Evolutionary conservation across 2,329 filamentous ascomycete genomes (phyloP), one percentile per base, ranked within the genome.

Genomic region (Phaeophleospora eucalypticola): DNA sequence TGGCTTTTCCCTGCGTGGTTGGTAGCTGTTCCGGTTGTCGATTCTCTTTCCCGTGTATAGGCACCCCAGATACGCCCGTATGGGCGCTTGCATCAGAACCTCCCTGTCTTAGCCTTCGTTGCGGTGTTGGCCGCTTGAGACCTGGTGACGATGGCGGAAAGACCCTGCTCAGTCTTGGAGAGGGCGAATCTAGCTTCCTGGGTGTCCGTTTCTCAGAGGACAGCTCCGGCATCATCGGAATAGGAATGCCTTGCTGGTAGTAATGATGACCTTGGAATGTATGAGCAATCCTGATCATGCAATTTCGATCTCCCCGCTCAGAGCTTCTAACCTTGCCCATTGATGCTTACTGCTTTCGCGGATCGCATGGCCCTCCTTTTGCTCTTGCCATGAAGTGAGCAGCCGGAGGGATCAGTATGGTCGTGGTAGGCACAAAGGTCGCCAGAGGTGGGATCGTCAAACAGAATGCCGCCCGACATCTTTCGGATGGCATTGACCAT

Each of bases 401-500:
- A 57, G 4, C 52, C 48, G 10, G 47, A 48, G 12, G 41, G 45
- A 46, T 70, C 68, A 9, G 67, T 60, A 52, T 79, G 75, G 53
- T 78, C 74, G 53, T 79, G 76, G 53, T 75, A 78, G 6, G 66
- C 64, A 58, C 74, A 78, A 10, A 66, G 65, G 49, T 72, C 65
- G 8, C 62, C 63, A 12, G 65, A 63, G 2, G 76, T 79, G 1
- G 76, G 76, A 57, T 79, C 76, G 7, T 73, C 69, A 52, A 78
- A 76, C 3, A 78, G 62, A 43, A 74, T 66, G 34, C 74, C 74
- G 3, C 75, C 74, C 12, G 71, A 71, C 50, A 73, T 72, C 16
- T 61, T 57, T 43, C 72, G 70, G 54, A 79, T 78, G 4, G 73
- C 73, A 49, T 74, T 76, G 56, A 79, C 67, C 45, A 79, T 68